These are phyloP conservation scores for Sarocladiaceae sp. DNA, from an alignment of 2,329 filamentous ascomycete species.

Conservation along the genomic window DNA sequence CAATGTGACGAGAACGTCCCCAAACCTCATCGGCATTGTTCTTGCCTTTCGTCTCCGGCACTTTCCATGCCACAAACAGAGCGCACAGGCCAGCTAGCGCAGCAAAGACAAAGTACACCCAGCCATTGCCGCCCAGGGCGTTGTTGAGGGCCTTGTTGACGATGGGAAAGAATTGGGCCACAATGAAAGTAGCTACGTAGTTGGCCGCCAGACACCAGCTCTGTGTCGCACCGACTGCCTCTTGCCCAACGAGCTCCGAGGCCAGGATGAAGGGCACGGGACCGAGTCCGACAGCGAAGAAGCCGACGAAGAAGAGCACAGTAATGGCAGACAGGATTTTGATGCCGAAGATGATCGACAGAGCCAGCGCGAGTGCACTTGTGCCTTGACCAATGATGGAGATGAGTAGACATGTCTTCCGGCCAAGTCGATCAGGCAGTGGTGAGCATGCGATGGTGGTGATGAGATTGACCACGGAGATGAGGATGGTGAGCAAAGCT, in stretches of 20 bases:
- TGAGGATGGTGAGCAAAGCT: conserved; percentile 77
- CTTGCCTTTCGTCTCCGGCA: conserved; percentile 89
- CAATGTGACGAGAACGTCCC: conserved; percentile 59
- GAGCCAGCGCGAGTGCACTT: conserved; percentile 70
- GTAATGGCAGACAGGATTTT: conserved; percentile 76
- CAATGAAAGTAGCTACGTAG: conserved; percentile 85
- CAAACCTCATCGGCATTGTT: conserved; percentile 85
- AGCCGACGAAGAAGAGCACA: conserved; percentile 80
- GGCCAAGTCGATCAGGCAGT: conserved; percentile 80
- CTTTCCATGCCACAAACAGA: conserved; percentile 65
- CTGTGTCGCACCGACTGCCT: conserved; percentile 88
- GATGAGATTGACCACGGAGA: conserved; percentile 81
- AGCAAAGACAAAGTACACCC: conserved; percentile 91
- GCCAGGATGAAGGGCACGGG: conserved; percentile 94
- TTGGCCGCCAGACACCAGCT: conserved; percentile 84
- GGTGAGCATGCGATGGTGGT: conserved; percentile 80
- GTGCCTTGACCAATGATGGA: conserved; percentile 82
- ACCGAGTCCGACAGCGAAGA: conserved; percentile 86
- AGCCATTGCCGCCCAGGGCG: conserved; percentile 63
- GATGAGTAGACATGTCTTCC: conserved; percentile 77
- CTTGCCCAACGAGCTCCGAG: conserved; percentile 83
- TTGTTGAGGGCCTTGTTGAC: conserved; percentile 69
- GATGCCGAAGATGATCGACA: conserved; percentile 71
- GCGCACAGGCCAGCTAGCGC: conserved; percentile 65
- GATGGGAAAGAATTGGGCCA: conserved; percentile 93